These are phyloP conservation scores for Acacia concinna DNA, from an alignment of 331 rosid genomes.

Conservation along the genomic window DNA sequence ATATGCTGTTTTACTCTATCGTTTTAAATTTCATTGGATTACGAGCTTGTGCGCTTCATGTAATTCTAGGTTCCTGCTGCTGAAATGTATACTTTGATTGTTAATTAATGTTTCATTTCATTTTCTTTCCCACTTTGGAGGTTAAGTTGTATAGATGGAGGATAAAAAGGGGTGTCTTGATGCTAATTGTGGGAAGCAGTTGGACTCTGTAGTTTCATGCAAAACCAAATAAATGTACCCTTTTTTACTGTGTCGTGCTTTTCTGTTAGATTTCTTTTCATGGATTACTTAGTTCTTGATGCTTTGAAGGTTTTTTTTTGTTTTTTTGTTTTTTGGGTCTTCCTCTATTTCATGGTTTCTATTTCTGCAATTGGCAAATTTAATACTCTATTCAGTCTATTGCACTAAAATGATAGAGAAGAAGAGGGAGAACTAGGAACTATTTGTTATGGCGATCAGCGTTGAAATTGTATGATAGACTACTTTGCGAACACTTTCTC, in stretches of 20 bases:
- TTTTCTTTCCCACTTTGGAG: background rate
- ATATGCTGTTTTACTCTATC: background rate
- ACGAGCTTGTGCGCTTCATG: background rate
- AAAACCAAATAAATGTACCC: background rate
- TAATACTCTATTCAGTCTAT: no score
- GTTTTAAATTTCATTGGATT: background rate
- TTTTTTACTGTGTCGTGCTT: background rate
- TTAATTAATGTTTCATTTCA: background rate
- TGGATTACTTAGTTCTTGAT: background rate
- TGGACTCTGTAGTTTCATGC: background rate
- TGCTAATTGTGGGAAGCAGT: background rate
- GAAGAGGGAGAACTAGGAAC: background rate
- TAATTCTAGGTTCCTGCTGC: background rate
- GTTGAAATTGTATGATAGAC: background rate
- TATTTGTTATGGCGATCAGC: background rate
- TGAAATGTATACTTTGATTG: background rate
- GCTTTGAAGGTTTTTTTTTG: background rate
- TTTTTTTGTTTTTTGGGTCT: background rate
- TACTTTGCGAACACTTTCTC: background rate
- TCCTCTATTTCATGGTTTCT: background rate
- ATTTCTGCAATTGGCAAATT: constrained; percentile 15
- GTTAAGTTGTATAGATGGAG: background rate
- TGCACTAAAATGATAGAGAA: background rate
- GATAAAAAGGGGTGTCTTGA: background rate
- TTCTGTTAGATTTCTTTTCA: background rate